phyloP scores from a whole-genome alignment of 75 land plant genomes.

The Isoetes taiwanensis region DNA sequence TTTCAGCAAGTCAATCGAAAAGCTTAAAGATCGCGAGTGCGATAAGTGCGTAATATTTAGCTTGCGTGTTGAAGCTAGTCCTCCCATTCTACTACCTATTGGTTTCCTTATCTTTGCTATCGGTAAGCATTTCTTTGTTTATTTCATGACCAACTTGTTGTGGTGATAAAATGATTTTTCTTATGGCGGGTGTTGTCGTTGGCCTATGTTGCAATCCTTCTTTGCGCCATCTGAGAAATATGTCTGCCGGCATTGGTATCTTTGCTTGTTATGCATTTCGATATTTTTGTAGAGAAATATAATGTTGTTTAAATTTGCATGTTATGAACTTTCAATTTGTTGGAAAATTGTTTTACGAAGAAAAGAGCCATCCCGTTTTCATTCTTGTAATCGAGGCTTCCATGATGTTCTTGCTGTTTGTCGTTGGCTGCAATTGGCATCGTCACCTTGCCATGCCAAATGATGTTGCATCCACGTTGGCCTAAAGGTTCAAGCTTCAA shows the following conservation, averaged over 20 bases:
- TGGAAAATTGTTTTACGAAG: neutral
- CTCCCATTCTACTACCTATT: conserved; percentile 30
- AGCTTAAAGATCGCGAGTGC: conserved; percentile 26
- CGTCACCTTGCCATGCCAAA: no score
- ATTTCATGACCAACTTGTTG: neutral
- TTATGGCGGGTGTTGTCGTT: conserved; percentile 78
- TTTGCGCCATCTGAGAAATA: conserved; percentile 87
- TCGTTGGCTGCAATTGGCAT: no score
- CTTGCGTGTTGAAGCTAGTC: conserved; percentile 15
- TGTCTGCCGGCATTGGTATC: conserved; percentile 85
- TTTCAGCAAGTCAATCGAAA: conserved; percentile 40
- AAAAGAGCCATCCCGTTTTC: neutral
- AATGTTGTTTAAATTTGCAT: no score
- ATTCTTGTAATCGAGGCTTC: neutral
- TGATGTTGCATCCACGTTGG: no score
- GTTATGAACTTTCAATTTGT: no score
- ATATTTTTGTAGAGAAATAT: neutral
- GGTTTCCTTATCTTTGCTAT: conserved; percentile 47
- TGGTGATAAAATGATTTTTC: neutral
- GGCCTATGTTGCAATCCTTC: conserved; percentile 92
- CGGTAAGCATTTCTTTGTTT: conserved; percentile 28
- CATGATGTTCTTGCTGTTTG: no score
- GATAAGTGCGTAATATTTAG: conserved; percentile 19
- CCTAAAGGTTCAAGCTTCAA: no score
- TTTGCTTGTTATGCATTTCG: neutral